A percentile compares a stretch with the other conserved stretches of the same genome.
phyloP scores from a whole-genome alignment of 108 stramenopile species.

The Stephanodiscus triporus region DNA sequence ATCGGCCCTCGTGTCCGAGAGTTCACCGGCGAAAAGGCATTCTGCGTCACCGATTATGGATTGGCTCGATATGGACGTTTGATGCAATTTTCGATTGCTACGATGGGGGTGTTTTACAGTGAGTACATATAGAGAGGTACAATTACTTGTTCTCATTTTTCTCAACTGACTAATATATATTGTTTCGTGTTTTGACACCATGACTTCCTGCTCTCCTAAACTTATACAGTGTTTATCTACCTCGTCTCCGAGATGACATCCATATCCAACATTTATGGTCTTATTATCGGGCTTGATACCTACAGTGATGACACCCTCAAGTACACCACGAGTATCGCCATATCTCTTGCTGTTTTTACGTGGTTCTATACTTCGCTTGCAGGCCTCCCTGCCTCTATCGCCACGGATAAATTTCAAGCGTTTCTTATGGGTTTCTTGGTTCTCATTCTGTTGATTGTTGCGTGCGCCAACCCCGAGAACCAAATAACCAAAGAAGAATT shows the following conservation, averaged over 20 bases:
- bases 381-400: slow-evolving; percentile 72
- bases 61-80: slow-evolving; percentile 70
- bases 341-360: slow-evolving; percentile 63
- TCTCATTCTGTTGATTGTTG: slow-evolving; percentile 66
- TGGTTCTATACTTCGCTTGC: slow-evolving; percentile 69
- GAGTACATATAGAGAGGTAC: background rate
- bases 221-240: slow-evolving; percentile 66
- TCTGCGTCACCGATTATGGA: slow-evolving; percentile 74
- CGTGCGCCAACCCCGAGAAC: slow-evolving; percentile 57
- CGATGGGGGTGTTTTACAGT: slow-evolving; percentile 71
- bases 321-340: slow-evolving; percentile 59
- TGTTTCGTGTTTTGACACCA: background rate
- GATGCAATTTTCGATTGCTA: slow-evolving; percentile 69
- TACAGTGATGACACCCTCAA: slow-evolving; percentile 27
- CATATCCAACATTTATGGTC: slow-evolving; percentile 69
- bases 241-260: slow-evolving; percentile 78
- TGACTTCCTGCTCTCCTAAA: background rate
- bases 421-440: slow-evolving; percentile 64
- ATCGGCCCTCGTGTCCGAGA: slow-evolving; percentile 59
- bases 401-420: slow-evolving; percentile 82
- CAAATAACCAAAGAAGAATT: slow-evolving; percentile 62
- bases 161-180: background rate
- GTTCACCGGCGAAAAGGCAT: slow-evolving; percentile 56
- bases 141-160: background rate
- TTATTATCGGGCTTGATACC: slow-evolving; percentile 38